Evolutionary conservation across 108 stramenopile species (phyloP), one percentile per base, ranked within the genome.

Genomic region (Stephanodiscus minutulus): DNA sequence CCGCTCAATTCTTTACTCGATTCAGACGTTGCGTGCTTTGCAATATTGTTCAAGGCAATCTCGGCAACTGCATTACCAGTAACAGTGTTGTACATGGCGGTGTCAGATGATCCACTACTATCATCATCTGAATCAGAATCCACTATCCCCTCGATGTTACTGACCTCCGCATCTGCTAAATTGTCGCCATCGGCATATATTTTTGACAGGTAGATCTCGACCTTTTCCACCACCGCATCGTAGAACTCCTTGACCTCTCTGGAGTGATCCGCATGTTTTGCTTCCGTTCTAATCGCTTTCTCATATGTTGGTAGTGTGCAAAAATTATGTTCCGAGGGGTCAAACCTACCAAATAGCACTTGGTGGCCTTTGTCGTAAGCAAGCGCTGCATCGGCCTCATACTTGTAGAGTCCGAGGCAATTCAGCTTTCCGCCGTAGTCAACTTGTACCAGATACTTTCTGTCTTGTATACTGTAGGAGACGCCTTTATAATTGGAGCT

Each of bases 381-480:
- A 5, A 48, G 47, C 2, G 64, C 64, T 15, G 64, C 64, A 65
- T 65, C 64, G 29, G 64, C 49, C 27, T 65, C 64, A 27, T 50
- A 36, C 29, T 49, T 47, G 18, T 65, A 65, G 22, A 29, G 29
- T 29, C 55, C 55, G 9, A 56, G 25, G 9, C 22, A 28, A 25
- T 56, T 25, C 22, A 56, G 29, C 4, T 28, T 56, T 10, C 24
- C 24, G 13, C 29, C 29, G 12, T 56, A 56, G 4, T 56, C 55
- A 25, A 56, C 29, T 56, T 29, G 29, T 10, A 27, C 55, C 55
- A 28, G 13, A 56, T 56, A 56, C 5, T 56, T 56, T 25, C 24
- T 56, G 55, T 31, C 29, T 25, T 4, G 9, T 10, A 29, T 56
- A 25, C 55, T 56, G 55, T 56, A 29, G 25, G 25, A 29, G 7